These are phyloP conservation scores for Glarea lozoyensis DNA, from an alignment of 495 filamentous ascomycete genomes.

Conservation along the genomic window DNA sequence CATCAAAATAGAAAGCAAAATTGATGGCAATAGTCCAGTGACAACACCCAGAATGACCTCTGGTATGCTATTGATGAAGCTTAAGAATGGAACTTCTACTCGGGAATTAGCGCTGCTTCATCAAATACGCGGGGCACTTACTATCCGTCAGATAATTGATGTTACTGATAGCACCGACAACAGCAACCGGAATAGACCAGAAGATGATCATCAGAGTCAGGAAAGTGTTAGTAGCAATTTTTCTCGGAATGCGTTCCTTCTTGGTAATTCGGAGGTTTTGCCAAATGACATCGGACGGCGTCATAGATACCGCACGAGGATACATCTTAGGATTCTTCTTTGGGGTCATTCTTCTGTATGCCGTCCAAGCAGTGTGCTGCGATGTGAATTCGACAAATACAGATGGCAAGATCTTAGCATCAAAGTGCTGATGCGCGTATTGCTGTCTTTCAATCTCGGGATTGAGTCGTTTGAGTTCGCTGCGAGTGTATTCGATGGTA, in stretches of 20 bases:
- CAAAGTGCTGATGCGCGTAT: constrained; percentile 56
- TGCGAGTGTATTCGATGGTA: constrained; percentile 85
- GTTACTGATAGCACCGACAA: constrained; percentile 87
- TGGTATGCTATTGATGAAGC: constrained; percentile 61
- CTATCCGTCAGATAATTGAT: constrained; percentile 58
- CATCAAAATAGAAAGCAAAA: constrained; percentile 79
- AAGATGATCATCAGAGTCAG: constrained; percentile 81
- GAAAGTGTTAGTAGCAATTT: constrained; percentile 57
- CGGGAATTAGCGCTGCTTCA: not conserved
- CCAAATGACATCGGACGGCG: constrained; percentile 84
- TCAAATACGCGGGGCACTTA: constrained; percentile 20
- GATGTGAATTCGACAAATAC: constrained; percentile 84
- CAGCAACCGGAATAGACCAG: constrained; percentile 87
- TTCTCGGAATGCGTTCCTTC: constrained; percentile 70
- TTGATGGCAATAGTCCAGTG: constrained; percentile 71
- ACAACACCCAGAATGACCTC: constrained; percentile 66
- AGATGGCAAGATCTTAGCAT: constrained; percentile 57
- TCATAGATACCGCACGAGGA: constrained; percentile 74
- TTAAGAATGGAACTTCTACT: constrained; percentile 33
- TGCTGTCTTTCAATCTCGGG: constrained; percentile 72
- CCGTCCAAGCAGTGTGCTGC: constrained; percentile 74
- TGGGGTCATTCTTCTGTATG: constrained; percentile 75
- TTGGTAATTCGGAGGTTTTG: constrained; percentile 74
- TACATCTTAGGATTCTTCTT: constrained; percentile 82
- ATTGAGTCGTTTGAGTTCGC: constrained; percentile 70